A percentile compares a stretch with the other conserved stretches of the same genome.
Conservation (phyloP, 345 rosid genomes). For the Cardamine resedifolia region DNA sequence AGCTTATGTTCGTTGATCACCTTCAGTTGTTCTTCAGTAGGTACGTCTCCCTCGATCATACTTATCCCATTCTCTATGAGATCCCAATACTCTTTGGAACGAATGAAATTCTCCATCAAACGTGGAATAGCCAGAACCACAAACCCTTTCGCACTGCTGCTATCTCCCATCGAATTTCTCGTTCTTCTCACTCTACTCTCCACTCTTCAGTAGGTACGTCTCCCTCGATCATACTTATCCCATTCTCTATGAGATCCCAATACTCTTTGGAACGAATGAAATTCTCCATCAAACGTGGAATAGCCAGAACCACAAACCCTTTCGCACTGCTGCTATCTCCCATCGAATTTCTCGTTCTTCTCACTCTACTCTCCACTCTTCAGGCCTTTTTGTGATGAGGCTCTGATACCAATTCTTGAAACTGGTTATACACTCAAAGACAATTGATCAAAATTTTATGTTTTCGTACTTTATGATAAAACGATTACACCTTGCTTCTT, state of each 20-base stretch:
- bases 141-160: neutral
- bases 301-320: neutral
- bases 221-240: neutral
- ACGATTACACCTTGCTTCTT: no score
- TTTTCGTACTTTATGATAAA: no score
- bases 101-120: neutral
- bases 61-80: neutral
- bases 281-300: neutral
- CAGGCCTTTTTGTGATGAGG: neutral
- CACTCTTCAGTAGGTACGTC: neutral
- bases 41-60: neutral
- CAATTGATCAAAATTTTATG: no score
- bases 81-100: neutral
- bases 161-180: neutral
- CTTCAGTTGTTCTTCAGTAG: no score
- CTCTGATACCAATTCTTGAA: neutral
- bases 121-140: neutral
- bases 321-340: neutral
- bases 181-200: neutral
- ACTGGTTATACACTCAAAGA: no score
- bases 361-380: neutral
- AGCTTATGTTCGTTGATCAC: no score
- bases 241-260: neutral
- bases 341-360: neutral
- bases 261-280: neutral